These are phyloP conservation scores for Parafenestella ontariensis DNA, from an alignment of 2,329 filamentous ascomycete species.

Conservation along the genomic window DNA sequence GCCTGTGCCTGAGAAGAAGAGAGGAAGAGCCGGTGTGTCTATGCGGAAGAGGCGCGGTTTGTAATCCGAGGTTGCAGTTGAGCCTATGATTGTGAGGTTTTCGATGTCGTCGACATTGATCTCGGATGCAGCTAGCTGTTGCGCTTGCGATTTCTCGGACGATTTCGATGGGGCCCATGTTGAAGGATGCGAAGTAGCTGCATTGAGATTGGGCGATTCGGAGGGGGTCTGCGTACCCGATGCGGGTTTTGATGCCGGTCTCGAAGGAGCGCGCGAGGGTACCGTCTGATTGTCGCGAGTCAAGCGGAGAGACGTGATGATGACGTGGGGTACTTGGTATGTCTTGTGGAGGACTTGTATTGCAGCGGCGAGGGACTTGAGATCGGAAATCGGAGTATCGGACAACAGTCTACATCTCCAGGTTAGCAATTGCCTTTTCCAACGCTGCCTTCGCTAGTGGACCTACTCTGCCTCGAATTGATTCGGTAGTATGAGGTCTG, in stretches of 20 bases:
- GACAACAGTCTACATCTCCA: conserved; percentile 71
- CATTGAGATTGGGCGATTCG: conserved; percentile 12
- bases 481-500: conserved; percentile 93
- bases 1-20: conserved; percentile 95
- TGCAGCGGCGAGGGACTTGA: conserved; percentile 74
- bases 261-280: conserved; percentile 31
- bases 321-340: conserved; percentile 82
- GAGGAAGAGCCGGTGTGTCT: conserved; percentile 83
- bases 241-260: conserved; percentile 42
- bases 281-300: conserved; percentile 59
- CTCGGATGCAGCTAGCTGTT: conserved; percentile 1
- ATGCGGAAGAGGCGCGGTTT: conserved; percentile 86
- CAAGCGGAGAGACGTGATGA: conserved; percentile 89
- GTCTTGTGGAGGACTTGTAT: conserved; percentile 78
- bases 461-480: conserved; percentile 95
- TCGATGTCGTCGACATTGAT: conserved; percentile 22
- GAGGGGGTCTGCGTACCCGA: conserved; percentile 33
- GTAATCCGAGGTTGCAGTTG: conserved; percentile 69
- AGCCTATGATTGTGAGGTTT: conserved; percentile 76
- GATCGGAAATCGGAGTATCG: conserved; percentile 80
- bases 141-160: background rate
- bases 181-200: conserved; percentile 22
- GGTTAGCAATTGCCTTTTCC: background rate
- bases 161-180: conserved; percentile 13
- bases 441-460: background rate